Base-by-base conservation (phyloP, 305 asterid species). In the Solanum hybrid region DNA sequence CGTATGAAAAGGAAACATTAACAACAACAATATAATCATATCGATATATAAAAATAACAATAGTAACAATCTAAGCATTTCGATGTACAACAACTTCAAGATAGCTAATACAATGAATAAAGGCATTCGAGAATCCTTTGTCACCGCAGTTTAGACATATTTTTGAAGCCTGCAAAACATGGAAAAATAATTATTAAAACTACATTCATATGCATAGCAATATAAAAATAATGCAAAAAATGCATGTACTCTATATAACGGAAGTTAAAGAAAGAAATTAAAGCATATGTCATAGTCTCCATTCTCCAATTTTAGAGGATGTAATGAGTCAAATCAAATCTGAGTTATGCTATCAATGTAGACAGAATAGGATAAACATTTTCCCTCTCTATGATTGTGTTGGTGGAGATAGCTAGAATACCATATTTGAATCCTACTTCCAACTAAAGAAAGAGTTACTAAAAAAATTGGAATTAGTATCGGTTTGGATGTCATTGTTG, bases 31-130 rank as follows among this genome's bases (percentile, higher is more conserved):
- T 7, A 10, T 57, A 57, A 57, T 8, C 4, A 57, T 57, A 7
- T 1, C 1, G 11, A 57, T 57, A 7, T 20, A 57, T 8, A n/a
- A 67, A 3, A 24, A 67, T 10, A 24, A 61, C 69, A 57, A 6
- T 57, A 82, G 71, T 28, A 82, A 5, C 18, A 18, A 16, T 18
- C 71, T 35, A 87, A 83, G 29, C 94, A 86, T 92, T 96, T 98
- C 96, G 96, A 88, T 96, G 97, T 90, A 97, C 93, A 89, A 93
- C 95, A 92, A 89, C 84, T 4, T 93, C 46, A 37, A 92, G 92
- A 91, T 95, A 97, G n/a, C 81, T 90, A 90, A 93, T 91, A 89
- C 98, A 97, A 91, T 67, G 93, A n/a, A 95, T 92, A 8, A 93
- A 91, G 37, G 98, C 95, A 90, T 93, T 93, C 37, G 89, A 46